phyloP scores from a whole-genome alignment of 768 basidiomycete species.

The Hysterangium stoloniferum region DNA sequence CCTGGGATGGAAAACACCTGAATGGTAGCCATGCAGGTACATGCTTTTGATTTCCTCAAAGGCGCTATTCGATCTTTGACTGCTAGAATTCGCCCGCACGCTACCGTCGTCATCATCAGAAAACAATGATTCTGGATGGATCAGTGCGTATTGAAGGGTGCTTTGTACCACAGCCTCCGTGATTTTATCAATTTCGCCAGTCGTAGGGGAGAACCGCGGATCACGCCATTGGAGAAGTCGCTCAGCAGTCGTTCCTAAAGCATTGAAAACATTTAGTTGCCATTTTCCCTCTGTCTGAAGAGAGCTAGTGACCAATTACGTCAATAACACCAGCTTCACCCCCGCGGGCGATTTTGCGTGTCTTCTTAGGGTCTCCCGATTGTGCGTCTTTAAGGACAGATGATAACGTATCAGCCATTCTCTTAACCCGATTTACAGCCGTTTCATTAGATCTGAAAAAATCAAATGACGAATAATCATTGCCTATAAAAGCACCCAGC shows the following conservation, averaged over 20 bases:
- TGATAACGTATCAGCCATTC: slow-evolving; percentile 2
- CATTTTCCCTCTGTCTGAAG: not conserved
- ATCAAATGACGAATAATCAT: slow-evolving; percentile 48
- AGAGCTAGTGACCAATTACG: slow-evolving; percentile 9
- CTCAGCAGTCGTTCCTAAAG: slow-evolving; percentile 7
- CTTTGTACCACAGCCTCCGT: slow-evolving; percentile 66
- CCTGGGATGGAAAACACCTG: slow-evolving; percentile 48
- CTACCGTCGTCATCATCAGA: slow-evolving; percentile 32
- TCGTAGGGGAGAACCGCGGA: slow-evolving; percentile 1
- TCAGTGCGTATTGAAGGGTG: slow-evolving; percentile 71
- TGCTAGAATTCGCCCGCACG: not conserved
- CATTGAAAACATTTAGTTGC: not conserved
- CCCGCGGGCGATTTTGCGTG: slow-evolving; percentile 2
- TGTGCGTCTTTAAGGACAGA: slow-evolving; percentile 9
- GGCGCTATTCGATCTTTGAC: not conserved
- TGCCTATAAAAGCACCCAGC: slow-evolving; percentile 71
- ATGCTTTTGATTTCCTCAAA: slow-evolving; percentile 31
- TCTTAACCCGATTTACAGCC: not conserved
- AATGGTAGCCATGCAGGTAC: slow-evolving; percentile 59
- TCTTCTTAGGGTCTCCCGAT: slow-evolving; percentile 9
- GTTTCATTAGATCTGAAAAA: slow-evolving; percentile 9
- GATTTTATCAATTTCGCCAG: slow-evolving; percentile 47
- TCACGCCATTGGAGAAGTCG: slow-evolving; percentile 6
- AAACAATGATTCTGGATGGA: slow-evolving; percentile 32
- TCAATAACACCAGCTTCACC: slow-evolving; percentile 13